Percentiles rank a stretch among this genome's conserved stretches.
Conservation (phyloP, 345 rosid species). For the Hibiscus mutabilis region DNA sequence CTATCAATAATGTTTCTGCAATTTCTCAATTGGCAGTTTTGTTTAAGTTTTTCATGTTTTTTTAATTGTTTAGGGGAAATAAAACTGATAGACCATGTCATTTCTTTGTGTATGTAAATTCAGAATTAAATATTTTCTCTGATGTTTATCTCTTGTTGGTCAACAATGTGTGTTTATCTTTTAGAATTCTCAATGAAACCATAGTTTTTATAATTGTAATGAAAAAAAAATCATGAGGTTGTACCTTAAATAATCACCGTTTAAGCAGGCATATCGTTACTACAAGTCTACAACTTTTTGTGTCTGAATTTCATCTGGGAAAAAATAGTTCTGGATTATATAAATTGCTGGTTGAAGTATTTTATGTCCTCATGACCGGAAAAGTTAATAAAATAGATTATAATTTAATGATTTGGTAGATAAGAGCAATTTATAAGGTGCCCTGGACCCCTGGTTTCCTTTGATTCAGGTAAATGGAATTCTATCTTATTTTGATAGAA, state of each 20-base stretch:
- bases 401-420: neutral
- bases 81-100: neutral
- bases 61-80: neutral
- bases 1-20: neutral
- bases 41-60: neutral
- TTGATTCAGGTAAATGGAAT: constrained; percentile 41
- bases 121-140: neutral
- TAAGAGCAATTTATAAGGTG: neutral
- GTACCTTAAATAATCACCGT: too few species aligned
- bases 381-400: neutral
- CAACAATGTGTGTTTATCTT: neutral
- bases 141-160: neutral
- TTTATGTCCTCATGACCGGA: neutral
- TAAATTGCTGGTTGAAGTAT: neutral
- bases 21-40: neutral
- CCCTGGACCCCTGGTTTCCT: neutral
- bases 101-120: neutral
- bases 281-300: too few species aligned
- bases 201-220: neutral
- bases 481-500: constrained; percentile 40
- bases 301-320: neutral
- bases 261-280: neutral
- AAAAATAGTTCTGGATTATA: neutral
- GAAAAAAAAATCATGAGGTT: neutral
- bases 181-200: neutral